Conservation (phyloP, 2,329 filamentous ascomycete genomes). For the Diplocarpon mali region DNA sequence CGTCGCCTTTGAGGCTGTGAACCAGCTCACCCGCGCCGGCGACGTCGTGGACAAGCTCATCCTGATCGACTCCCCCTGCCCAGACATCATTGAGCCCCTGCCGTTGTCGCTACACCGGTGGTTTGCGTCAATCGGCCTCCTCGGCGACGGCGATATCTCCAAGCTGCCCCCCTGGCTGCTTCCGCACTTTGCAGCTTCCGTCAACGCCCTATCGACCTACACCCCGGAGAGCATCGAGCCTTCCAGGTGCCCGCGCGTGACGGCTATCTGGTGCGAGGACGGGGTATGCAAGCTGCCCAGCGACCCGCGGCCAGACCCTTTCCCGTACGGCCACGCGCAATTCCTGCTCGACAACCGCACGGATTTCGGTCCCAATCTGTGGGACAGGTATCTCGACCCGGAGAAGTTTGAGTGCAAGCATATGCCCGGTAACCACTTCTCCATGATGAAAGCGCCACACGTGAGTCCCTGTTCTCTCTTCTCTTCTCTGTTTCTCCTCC, state of each 20-base stretch:
- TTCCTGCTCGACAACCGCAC: conserved; percentile 65
- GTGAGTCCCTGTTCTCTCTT: conserved; percentile 27
- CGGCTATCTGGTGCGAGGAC: conserved; percentile 61
- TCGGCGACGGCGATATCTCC: conserved; percentile 48
- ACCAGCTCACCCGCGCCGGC: conserved; percentile 45
- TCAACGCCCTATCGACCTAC: conserved; percentile 59
- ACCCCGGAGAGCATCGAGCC: conserved; percentile 51
- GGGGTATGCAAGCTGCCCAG: conserved; percentile 58
- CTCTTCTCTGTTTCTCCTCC: not conserved
- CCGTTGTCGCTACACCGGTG: conserved; percentile 43
- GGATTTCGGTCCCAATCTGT: conserved; percentile 60
- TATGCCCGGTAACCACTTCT: conserved; percentile 65
- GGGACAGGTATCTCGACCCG: conserved; percentile 53
- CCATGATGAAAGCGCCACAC: conserved; percentile 57
- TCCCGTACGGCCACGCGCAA: conserved; percentile 47
- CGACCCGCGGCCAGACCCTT: conserved; percentile 53
- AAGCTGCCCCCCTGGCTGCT: conserved; percentile 64
- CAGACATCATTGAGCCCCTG: conserved; percentile 56
- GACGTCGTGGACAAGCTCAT: conserved; percentile 49
- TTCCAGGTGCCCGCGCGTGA: conserved; percentile 47
- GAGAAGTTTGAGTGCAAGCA: conserved; percentile 52
- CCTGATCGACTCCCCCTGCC: conserved; percentile 56
- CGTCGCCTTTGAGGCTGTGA: conserved; percentile 56
- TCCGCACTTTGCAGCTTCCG: conserved; percentile 60
- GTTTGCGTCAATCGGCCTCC: conserved; percentile 61